Conservation (phyloP, 805 yeast species). For the Candida ovalis region DNA sequence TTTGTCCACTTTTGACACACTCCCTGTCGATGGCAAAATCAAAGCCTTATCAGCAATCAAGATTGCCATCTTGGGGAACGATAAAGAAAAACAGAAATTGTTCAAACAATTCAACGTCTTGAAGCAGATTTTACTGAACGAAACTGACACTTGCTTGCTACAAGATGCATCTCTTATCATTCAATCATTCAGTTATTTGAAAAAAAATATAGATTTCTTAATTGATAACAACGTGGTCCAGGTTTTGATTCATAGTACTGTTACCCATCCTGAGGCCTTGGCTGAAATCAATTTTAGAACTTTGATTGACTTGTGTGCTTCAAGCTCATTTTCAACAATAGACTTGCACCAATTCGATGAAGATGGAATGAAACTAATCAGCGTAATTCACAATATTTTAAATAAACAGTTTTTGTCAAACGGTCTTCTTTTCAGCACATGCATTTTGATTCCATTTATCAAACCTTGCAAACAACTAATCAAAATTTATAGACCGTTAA, state of each 20-base stretch:
- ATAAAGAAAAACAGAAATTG: conserved; percentile 23
- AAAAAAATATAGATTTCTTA: conserved; percentile 19
- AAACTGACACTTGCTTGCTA: conserved; percentile 14
- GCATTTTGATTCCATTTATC: conserved; percentile 25
- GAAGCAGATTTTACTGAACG: conserved; percentile 10
- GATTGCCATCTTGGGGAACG: conserved; percentile 27
- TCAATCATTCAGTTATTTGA: conserved; percentile 27
- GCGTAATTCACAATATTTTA: conserved; percentile 13
- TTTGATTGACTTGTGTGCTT: conserved; percentile 21
- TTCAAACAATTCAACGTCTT: conserved; percentile 11
- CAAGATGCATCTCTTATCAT: conserved; percentile 23
- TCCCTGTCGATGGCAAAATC: conserved; percentile 9
- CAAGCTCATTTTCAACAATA: conserved; percentile 15
- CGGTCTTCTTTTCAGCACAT: conserved; percentile 19
- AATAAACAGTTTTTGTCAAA: conserved; percentile 4
- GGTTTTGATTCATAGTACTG: conserved; percentile 18
- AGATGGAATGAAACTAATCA: conserved; percentile 14
- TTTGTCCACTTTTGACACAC: conserved; percentile 4
- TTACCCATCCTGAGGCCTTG: conserved; percentile 14
- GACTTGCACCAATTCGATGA: conserved; percentile 6
- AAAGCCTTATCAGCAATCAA: conserved; percentile 14
- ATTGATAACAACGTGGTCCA: conserved; percentile 11
- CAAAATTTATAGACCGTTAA: conserved; percentile 19
- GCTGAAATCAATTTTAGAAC: conserved; percentile 27
- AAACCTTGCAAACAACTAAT: conserved; percentile 7